Base-by-base conservation (phyloP, 2,329 filamentous ascomycete species). In the Pestalotiopsis sp. region DNA sequence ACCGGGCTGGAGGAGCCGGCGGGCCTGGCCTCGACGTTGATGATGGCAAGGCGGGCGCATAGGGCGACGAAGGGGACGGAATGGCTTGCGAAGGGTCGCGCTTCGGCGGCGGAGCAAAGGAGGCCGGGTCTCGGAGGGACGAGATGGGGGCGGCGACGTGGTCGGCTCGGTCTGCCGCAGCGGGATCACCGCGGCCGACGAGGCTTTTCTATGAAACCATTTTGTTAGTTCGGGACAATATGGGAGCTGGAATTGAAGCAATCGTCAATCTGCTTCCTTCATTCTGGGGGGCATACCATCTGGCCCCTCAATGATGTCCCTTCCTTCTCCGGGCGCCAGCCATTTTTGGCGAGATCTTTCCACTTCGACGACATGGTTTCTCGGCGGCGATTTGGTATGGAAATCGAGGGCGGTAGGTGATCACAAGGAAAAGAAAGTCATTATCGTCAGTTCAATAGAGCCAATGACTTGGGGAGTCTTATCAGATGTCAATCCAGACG, bases 61-160 rank as follows among this genome's bases (percentile, higher is more conserved):
- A 68, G 3, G 73, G 65, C 7, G 70, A 39, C 58, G 71, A 39
- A 62, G 68, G 20, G 24, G 70, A 60, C 10, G 70, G 67, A 14
- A 71, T 67, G 17, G 72, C 61, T 30, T 58, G 64, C 24, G 64
- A 66, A 58, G 60, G 72, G 62, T 44, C 78, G 69, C 87, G 91
- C 73, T 88, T 94, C 0, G 94, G 94, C 30, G 94, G 94, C 26
- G 94, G 93, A 2, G 88, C 93, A 76, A 97, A 97, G 17, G 89
- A 87, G 1, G 88, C 78, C 1, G 93, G 94, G 76, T 97, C 94
- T 76, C 89, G 90, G 38, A 97, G 85, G 3, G 88, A 84, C 9
- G 89, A 84, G 57, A 97, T 81, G 1, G 94, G 94, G 17, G 85
- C 83, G 39, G 86, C 80, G 58, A 80, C 78, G 71, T 84, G 82